Evolutionary conservation across 164 flowering plant genomes (phyloP).

Genomic region (Magnolia sinica): DNA sequence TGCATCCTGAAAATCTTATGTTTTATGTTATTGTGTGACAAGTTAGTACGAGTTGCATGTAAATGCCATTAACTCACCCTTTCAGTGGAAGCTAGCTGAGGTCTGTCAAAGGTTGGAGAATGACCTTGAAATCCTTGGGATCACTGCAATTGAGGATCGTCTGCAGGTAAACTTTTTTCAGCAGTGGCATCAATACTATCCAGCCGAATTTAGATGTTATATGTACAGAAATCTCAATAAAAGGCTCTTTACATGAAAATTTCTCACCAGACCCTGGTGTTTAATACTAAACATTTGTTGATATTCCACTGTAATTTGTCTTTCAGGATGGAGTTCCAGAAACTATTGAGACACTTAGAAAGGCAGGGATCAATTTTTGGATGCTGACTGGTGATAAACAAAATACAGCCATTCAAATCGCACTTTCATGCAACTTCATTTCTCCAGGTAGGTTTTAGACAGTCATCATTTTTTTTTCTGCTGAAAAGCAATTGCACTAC

Average conservation of each 20-base stretch:
- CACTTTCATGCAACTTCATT: conserved; percentile 90
- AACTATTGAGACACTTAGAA: conserved; percentile 87
- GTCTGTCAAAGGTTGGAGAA: conserved; percentile 91
- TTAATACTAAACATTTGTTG: too few species aligned
- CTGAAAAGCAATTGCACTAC: too few species aligned
- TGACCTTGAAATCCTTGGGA: conserved; percentile 82
- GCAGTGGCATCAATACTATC: background rate
- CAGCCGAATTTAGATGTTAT: too few species aligned
- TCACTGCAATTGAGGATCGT: conserved; percentile 97
- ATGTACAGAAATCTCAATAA: background rate
- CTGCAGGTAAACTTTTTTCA: conserved; percentile 57
- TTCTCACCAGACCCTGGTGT: background rate
- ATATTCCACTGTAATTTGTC: background rate
- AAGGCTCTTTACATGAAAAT: background rate
- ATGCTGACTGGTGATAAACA: conserved; percentile 99
- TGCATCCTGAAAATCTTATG: background rate
- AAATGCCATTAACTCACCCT: background rate
- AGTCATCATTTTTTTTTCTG: too few species aligned
- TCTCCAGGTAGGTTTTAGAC: conserved; percentile 65
- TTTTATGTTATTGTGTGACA: background rate
- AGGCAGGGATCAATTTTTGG: conserved; percentile 98
- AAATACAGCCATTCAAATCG: conserved; percentile 93
- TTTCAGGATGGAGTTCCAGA: conserved; percentile 96
- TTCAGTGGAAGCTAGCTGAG: conserved; percentile 94
- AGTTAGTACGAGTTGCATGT: background rate